Evolutionary conservation across 2,329 filamentous ascomycete species (phyloP).

Genomic region (Trichophaea hybrida): DNA sequence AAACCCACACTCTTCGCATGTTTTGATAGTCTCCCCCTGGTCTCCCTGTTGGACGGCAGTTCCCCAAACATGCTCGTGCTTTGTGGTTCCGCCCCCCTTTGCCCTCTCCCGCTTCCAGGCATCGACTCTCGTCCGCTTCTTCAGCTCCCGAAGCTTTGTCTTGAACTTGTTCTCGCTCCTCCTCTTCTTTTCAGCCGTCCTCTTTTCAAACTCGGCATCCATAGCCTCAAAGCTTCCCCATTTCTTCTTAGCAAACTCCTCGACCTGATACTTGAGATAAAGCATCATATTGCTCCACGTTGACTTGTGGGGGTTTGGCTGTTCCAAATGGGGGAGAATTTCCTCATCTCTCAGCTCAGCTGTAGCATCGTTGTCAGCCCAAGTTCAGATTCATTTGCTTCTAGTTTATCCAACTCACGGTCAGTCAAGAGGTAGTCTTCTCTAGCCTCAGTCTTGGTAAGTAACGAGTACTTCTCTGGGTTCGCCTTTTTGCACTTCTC

Average conservation of each 20-base stretch:
- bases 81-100: constrained; percentile 39
- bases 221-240: constrained; percentile 80
- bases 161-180: constrained; percentile 87
- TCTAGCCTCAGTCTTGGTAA: constrained; percentile 92
- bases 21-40: constrained; percentile 55
- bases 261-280: constrained; percentile 82
- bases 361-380: constrained; percentile 29
- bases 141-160: constrained; percentile 72
- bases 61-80: constrained; percentile 83
- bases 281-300: constrained; percentile 99
- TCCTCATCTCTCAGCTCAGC: constrained; percentile 83
- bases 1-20: constrained; percentile 60
- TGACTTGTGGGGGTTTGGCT: constrained; percentile 86
- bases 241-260: constrained; percentile 85
- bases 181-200: constrained; percentile 65
- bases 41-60: constrained; percentile 52
- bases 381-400: no score
- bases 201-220: constrained; percentile 73
- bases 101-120: constrained; percentile 60
- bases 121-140: constrained; percentile 84
- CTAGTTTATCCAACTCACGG: constrained; percentile 40
- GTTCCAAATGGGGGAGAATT: constrained; percentile 71
- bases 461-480: constrained; percentile 82
- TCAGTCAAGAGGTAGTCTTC: constrained; percentile 94
- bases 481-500: constrained; percentile 71